Evolutionary conservation across 2,329 filamentous ascomycete species (phyloP), one percentile per base, ranked within the genome.

Genomic region (Aspergillus proliferans): DNA sequence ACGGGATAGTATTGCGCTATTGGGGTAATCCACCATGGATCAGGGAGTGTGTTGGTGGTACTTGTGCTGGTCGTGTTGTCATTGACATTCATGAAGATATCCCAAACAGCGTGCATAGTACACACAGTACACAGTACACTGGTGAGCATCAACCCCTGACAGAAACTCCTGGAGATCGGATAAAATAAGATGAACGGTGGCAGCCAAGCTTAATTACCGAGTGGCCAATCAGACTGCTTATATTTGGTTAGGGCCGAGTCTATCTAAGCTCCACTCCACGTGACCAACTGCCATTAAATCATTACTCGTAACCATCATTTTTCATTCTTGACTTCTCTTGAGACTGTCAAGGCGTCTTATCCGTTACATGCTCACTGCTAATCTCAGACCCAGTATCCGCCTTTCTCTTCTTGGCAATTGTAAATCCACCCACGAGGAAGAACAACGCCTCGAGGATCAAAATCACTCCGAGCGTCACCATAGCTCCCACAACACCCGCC

Each of bases 401-500:
- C 46, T 51, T 56, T 34, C 48, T 77, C 71, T 81, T 83, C 57
- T 72, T 80, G 3, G 79, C 75, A n/a, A 85, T 61, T 51, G 78
- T 76, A 54, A 82, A 76, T 0, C 82, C 82, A 53, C 76, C 80
- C 6, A 79, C 47, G 40, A 83, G 52, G 65, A 85, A 60, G 46
- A 79, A 66, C 18, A 82, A 55, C 1, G 71, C 75, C 55, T 80
- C 77, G 9, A 81, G 47, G 0, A 78, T 80, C 40, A 85, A 58
- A n/a, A 86, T 71, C 9, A 85, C 81, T 21, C 75, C 83, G 36
- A 87, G 64, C 1, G 83, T 85, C 15, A 86, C 82, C 75, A 86
- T 79, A 0, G 84, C 84, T 33, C 84, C 84, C 61, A 94, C 90
- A 4, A 92, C 88, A 46, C 89, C 88, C 0, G 87, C 88, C n/a